These are phyloP conservation scores for Salix brachista DNA, from an alignment of 345 rosid genomes.

Conservation along the genomic window DNA sequence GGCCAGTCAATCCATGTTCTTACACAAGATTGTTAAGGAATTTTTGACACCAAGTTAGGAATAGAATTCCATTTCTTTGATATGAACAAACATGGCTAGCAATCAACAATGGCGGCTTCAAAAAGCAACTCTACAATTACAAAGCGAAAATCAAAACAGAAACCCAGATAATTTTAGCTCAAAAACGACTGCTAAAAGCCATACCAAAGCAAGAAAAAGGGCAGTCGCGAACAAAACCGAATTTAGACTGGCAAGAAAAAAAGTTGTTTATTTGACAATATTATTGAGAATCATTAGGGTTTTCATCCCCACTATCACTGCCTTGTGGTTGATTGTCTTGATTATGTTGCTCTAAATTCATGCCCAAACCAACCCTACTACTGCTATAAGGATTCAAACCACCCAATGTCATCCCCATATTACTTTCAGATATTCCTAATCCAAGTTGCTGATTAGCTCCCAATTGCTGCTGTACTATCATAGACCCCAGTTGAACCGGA, in stretches of 20 bases:
- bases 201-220: not conserved
- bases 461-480: slow-evolving; percentile 57
- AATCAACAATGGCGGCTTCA: not conserved
- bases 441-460: slow-evolving; percentile 62
- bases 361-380: slow-evolving; percentile 45
- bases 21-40: too few relatives aligned
- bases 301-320: slow-evolving; percentile 50
- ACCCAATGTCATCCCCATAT: slow-evolving; percentile 45
- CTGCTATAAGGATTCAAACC: slow-evolving; percentile 18
- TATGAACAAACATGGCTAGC: slow-evolving; percentile 1
- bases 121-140: slow-evolving; percentile 2
- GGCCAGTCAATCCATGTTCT: not conserved
- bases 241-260: not conserved
- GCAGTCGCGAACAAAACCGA: not conserved
- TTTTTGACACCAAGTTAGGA: not conserved
- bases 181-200: not conserved
- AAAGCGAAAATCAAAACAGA: not conserved
- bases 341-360: slow-evolving; percentile 50
- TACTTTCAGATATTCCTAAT: slow-evolving; percentile 45
- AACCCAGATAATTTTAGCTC: not conserved
- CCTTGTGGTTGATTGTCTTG: slow-evolving; percentile 40
- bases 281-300: slow-evolving; percentile 38
- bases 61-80: not conserved
- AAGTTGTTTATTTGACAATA: not conserved
- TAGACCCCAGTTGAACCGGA: slow-evolving; percentile 61